Evolutionary conservation across 2,329 filamentous ascomycete genomes (phyloP).

Genomic region (Trichoderma sp.): DNA sequence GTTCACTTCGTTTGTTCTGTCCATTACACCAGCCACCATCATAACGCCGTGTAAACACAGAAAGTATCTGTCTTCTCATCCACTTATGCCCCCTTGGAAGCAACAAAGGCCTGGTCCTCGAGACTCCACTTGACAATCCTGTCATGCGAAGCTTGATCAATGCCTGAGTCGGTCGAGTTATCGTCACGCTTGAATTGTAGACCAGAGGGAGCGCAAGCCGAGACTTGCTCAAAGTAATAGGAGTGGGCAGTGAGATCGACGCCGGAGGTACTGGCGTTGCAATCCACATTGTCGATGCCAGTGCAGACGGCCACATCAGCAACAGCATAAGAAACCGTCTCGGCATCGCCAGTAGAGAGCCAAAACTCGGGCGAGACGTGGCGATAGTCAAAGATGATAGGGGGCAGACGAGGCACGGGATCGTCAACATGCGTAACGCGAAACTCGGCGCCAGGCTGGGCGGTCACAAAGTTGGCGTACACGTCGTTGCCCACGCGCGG

Average conservation of each 20-base stretch:
- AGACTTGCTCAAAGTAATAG: constrained; percentile 52
- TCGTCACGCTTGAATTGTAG: constrained; percentile 36
- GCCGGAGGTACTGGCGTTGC: constrained; percentile 54
- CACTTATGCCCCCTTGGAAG: constrained; percentile 24
- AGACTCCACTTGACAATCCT: constrained; percentile 43
- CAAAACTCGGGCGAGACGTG: constrained; percentile 74
- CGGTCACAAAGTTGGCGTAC: constrained; percentile 57
- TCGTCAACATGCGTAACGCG: constrained; percentile 70
- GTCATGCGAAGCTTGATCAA: constrained; percentile 45
- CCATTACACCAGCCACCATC: background rate
- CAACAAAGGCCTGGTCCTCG: constrained; percentile 41
- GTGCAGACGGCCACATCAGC: constrained; percentile 50
- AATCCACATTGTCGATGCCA: constrained; percentile 51
- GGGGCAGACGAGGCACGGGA: constrained; percentile 68
- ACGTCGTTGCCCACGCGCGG: constrained; percentile 64
- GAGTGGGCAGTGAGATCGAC: constrained; percentile 51
- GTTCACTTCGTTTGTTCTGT: too few species aligned
- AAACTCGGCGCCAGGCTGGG: constrained; percentile 56
- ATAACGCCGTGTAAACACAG: constrained; percentile 7
- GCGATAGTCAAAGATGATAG: constrained; percentile 60
- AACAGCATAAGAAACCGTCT: constrained; percentile 43
- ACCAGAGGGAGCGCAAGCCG: constrained; percentile 43
- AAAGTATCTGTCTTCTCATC: background rate
- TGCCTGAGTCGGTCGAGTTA: constrained; percentile 32
- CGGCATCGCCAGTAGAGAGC: constrained; percentile 47